Conservation (phyloP, 2,329 filamentous ascomycete genomes). For the Botrytis galanthina region DNA sequence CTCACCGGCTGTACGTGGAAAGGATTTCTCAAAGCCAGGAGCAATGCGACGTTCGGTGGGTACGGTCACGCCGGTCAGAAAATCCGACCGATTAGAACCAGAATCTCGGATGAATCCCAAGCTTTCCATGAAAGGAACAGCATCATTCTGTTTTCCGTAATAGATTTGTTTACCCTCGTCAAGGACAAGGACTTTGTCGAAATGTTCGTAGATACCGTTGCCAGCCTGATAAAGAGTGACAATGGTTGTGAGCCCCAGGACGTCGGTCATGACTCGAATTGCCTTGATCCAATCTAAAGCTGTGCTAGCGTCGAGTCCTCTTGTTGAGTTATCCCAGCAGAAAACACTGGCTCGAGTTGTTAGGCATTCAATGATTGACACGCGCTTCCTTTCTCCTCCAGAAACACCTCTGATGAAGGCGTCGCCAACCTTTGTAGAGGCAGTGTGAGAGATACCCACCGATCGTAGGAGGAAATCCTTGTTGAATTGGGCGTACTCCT, state of each 20-base stretch:
- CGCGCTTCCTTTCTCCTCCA: conserved; percentile 67
- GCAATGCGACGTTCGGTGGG: conserved; percentile 64
- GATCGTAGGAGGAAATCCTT: neutral
- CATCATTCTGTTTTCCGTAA: conserved; percentile 59
- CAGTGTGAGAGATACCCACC: neutral
- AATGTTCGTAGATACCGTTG: conserved; percentile 66
- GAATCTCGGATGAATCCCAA: conserved; percentile 61
- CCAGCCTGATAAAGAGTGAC: conserved; percentile 69
- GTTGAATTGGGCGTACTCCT: neutral
- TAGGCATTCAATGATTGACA: conserved; percentile 74
- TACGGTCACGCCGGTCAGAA: conserved; percentile 52
- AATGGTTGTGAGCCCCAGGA: conserved; percentile 57
- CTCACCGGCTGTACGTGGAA: conserved; percentile 48
- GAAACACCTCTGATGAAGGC: neutral
- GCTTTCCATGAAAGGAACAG: conserved; percentile 62
- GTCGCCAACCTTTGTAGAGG: neutral
- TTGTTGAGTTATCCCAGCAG: conserved; percentile 74
- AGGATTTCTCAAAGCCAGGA: conserved; percentile 41
- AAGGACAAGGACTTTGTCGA: conserved; percentile 68
- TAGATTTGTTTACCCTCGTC: conserved; percentile 65
- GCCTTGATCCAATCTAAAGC: conserved; percentile 54
- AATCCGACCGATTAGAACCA: conserved; percentile 64
- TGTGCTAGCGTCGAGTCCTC: conserved; percentile 69
- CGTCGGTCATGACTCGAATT: conserved; percentile 61
- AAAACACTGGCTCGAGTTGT: conserved; percentile 56